phyloP scores from a whole-genome alignment of 139 green algal species.

The Monoraphidium neglectum region DNA sequence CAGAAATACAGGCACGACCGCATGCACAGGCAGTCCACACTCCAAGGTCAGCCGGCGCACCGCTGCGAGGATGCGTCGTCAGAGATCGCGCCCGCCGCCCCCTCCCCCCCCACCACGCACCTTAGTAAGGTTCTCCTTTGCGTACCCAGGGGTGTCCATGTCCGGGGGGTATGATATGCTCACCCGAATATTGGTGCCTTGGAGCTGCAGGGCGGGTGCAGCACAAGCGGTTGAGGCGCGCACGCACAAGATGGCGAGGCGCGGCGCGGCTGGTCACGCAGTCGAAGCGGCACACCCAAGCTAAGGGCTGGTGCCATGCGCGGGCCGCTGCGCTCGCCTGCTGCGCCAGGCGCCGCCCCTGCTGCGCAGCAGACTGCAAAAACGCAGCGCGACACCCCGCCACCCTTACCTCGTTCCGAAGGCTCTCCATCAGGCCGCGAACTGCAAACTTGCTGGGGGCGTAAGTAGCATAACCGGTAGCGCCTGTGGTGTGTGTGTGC shows the following conservation, averaged over 20 bases:
- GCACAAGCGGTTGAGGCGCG: neutral
- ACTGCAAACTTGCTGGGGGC: constrained; percentile 83
- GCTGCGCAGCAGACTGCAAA: neutral
- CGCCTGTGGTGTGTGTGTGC: constrained; percentile 33
- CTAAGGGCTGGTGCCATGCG: neutral
- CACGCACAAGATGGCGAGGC: neutral
- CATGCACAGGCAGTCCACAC: too few species aligned
- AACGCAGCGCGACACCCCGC: neutral
- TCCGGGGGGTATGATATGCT: constrained; percentile 82
- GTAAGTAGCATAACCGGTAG: constrained; percentile 76
- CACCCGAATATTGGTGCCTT: constrained; percentile 65
- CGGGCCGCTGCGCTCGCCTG: neutral
- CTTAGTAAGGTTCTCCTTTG: constrained; percentile 70
- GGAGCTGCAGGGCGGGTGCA: constrained; percentile 50
- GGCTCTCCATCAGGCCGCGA: constrained; percentile 77
- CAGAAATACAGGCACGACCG: too few species aligned
- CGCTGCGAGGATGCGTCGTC: too few species aligned
- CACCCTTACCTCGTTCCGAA: constrained; percentile 77
- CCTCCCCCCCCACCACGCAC: too few species aligned
- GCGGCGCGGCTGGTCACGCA: neutral
- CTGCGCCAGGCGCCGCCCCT: neutral
- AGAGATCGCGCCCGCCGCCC: too few species aligned
- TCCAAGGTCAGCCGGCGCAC: too few species aligned
- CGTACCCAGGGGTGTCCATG: constrained; percentile 82
- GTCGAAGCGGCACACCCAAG: neutral